Evolutionary conservation across 2,329 filamentous ascomycete species (phyloP), one percentile per base, ranked within the genome.

Genomic region (Trichoderma harzianum): DNA sequence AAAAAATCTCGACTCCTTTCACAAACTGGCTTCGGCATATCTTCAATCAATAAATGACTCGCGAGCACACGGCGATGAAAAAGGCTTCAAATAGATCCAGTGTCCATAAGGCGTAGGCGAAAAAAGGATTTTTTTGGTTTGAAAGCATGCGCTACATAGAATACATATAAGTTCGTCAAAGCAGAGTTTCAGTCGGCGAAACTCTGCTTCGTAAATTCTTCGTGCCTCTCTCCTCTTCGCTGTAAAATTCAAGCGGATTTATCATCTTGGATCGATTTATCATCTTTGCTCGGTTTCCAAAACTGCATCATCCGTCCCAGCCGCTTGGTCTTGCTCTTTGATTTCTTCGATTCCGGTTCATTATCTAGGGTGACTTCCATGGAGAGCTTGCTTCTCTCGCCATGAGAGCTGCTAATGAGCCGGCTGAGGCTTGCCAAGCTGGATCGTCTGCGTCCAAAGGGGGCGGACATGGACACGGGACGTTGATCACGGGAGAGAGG

Each of bases 341-440:
- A 76, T 83, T 86, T 88, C 77, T 88, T 89, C 39, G 72, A 74
- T 36, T 89, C 88, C 0, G 82, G 78, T n/a, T 90, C 86, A 53
- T 82, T 84, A 58, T 89, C 88, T 73, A 84, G 77, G 7, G 86
- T 84, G 60, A 91, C 88, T 78, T 93, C 91, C 76, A 91, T 90
- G 0, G 90, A 92, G 26, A 94, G 83, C 79, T 93, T 93, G 84
- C 91, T 93, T 75, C 89, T 88, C 80, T 94, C 91, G 10, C 90
- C 91, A 76, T 93, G 91, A 3, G 90, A 90, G 74, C 89, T 91
- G 79, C 90, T 92, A 77, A 95, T 92, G 51, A 95, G 84, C 63
- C 92, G 89, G 74, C 92, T 93, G 34, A 95, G 84, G 77, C 92
- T 94, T 34, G 90, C 92, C 74, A 95, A 87, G 77, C 92, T 95